Conservation (phyloP, 1,284 basidiomycete species). For the Sanghuangporus sanghuang region DNA sequence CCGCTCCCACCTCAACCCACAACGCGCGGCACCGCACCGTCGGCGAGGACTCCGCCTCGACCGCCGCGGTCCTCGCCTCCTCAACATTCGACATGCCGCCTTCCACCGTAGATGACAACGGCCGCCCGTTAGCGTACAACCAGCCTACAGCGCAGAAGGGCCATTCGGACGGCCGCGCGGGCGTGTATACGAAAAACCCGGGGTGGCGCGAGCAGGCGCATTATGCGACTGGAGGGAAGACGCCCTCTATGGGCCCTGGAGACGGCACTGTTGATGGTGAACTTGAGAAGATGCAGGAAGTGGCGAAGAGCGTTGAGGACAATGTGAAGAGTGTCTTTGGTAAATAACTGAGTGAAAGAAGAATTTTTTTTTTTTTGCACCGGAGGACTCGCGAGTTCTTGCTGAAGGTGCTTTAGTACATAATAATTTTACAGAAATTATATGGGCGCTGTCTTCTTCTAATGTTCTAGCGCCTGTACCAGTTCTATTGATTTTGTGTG, state of each 20-base stretch:
- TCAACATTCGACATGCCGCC: not conserved
- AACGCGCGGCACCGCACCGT: conserved; percentile 6
- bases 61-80: not conserved
- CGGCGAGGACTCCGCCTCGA: not conserved
- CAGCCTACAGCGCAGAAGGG: conserved; percentile 6
- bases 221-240: not conserved
- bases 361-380: too few species aligned
- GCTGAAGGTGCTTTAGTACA: too few species aligned
- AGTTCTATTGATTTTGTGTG: too few species aligned
- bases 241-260: not conserved
- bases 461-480: too few species aligned
- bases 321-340: not conserved
- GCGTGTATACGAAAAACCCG: conserved; percentile 10
- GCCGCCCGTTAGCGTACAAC: not conserved
- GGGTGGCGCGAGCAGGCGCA: not conserved
- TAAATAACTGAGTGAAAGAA: not conserved
- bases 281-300: not conserved
- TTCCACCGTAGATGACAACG: not conserved
- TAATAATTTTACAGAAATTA: too few species aligned
- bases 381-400: too few species aligned
- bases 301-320: not conserved
- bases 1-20: not conserved
- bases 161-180: not conserved
- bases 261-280: not conserved
- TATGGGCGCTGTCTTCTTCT: too few species aligned